Evolutionary conservation across 257 asterid species (phyloP).

Genomic region (Solanum bulbocastanum): DNA sequence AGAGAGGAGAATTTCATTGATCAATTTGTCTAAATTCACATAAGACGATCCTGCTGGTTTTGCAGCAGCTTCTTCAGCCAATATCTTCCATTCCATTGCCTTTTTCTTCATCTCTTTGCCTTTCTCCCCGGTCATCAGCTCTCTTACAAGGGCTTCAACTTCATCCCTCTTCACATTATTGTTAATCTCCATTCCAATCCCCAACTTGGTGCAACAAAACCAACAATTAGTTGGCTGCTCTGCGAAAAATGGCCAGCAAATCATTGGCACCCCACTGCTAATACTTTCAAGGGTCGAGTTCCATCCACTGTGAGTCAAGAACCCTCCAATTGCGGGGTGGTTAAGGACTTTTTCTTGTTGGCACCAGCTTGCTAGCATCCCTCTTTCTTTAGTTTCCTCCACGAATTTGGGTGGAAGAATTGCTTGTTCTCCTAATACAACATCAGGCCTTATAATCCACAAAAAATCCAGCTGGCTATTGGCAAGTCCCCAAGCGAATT

Average conservation of each 20-base stretch:
- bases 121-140: slow-evolving; percentile 5
- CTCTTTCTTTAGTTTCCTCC: slow-evolving; percentile 7
- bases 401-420: not conserved
- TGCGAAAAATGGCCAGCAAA: slow-evolving; percentile 16
- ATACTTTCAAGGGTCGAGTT: slow-evolving; percentile 10
- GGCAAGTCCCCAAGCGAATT: slow-evolving; percentile 13
- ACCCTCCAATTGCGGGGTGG: slow-evolving; percentile 9
- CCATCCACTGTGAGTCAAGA: slow-evolving; percentile 9
- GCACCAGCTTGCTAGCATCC: slow-evolving; percentile 9
- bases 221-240: slow-evolving; percentile 1
- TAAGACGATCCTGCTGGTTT: not conserved
- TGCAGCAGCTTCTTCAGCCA: slow-evolving; percentile 1
- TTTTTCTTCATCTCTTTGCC: slow-evolving; percentile 2
- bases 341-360: slow-evolving; percentile 3
- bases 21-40: not conserved
- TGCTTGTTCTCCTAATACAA: not conserved
- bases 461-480: slow-evolving; percentile 1
- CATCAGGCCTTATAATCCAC: slow-evolving; percentile 10
- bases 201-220: not conserved
- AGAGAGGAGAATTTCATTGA: not conserved
- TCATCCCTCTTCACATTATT: not conserved
- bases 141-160: slow-evolving; percentile 5
- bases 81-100: slow-evolving; percentile 1
- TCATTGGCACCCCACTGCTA: slow-evolving; percentile 9
- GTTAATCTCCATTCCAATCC: slow-evolving; percentile 9